Evolutionary conservation across 2,329 filamentous ascomycete genomes (phyloP).

Genomic region (Clonostachys byssicola): DNA sequence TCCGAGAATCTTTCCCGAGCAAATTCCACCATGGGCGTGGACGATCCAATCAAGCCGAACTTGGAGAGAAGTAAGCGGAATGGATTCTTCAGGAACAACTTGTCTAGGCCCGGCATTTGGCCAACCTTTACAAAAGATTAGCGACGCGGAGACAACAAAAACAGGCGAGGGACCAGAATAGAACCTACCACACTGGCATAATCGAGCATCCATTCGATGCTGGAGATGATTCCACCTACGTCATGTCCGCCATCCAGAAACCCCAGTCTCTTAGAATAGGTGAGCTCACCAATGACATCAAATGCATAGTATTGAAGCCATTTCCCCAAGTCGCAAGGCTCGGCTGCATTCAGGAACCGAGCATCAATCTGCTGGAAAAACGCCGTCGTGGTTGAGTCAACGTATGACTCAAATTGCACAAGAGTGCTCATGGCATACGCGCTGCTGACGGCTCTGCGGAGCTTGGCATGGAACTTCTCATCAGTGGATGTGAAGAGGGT

Average conservation of each 20-base stretch:
- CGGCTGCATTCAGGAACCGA: constrained; percentile 24
- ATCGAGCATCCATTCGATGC: constrained; percentile 10
- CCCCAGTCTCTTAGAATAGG: constrained; percentile 28
- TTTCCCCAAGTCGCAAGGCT: constrained; percentile 29
- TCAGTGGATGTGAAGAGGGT: constrained; percentile 75
- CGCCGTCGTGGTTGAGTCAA: constrained; percentile 38
- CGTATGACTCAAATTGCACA: constrained; percentile 41
- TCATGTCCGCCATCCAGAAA: constrained; percentile 42
- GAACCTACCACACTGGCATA: constrained; percentile 14
- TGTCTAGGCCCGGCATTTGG: constrained; percentile 70
- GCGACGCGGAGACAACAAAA: too few relatives aligned
- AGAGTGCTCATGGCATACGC: constrained; percentile 43
- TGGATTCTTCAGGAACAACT: constrained; percentile 70
- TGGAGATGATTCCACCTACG: constrained; percentile 30
- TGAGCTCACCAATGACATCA: constrained; percentile 48
- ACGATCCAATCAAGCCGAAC: constrained; percentile 62
- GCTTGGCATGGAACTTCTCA: constrained; percentile 55
- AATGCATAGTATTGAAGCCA: constrained; percentile 44
- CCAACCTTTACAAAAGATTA: constrained; percentile 45
- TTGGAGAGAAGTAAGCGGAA: constrained; percentile 64
- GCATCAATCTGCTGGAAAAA: constrained; percentile 24
- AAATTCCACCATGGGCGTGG: constrained; percentile 69
- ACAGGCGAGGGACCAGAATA: not conserved
- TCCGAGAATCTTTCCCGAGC: constrained; percentile 64
- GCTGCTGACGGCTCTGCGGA: constrained; percentile 32